Conservation (phyloP, 148 eudicot species). For the Vaccinium vitisidaea region DNA sequence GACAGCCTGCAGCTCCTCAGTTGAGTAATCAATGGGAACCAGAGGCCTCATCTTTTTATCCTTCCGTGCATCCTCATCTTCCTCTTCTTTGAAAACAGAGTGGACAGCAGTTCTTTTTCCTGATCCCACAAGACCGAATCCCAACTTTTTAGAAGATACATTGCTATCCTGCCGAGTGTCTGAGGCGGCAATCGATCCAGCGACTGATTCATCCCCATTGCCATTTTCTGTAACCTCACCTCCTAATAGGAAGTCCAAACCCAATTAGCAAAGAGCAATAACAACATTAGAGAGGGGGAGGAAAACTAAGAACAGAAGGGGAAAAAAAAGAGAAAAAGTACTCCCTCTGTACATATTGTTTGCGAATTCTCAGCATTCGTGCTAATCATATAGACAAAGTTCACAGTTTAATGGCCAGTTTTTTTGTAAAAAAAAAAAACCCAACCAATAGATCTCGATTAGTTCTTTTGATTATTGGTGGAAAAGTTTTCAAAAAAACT, state of each 20-base stretch:
- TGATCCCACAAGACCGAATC: constrained; percentile 81
- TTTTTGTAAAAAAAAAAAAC: neutral
- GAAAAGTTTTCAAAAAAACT: neutral
- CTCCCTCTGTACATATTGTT: neutral
- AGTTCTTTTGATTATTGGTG: neutral
- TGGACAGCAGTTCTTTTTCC: constrained; percentile 88
- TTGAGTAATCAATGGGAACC: constrained; percentile 92
- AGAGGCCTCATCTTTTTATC: constrained; percentile 97
- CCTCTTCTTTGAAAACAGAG: constrained; percentile 85
- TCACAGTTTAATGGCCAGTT: neutral
- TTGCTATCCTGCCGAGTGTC: constrained; percentile 47
- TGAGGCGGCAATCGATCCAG: constrained; percentile 32
- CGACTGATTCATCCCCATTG: constrained; percentile 41
- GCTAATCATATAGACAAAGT: neutral
- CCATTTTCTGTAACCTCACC: constrained; percentile 60
- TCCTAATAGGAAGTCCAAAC: constrained; percentile 32
- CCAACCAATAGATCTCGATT: neutral
- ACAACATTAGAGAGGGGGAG: neutral
- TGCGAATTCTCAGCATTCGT: neutral
- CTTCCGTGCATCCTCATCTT: constrained; percentile 88
- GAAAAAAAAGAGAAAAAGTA: neutral
- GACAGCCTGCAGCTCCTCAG: constrained; percentile 77
- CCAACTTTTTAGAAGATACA: constrained; percentile 64
- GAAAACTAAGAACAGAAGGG: neutral
- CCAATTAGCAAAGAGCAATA: neutral